phyloP scores from a whole-genome alignment of 163 green algal species.

The Picocystis sp. region DNA sequence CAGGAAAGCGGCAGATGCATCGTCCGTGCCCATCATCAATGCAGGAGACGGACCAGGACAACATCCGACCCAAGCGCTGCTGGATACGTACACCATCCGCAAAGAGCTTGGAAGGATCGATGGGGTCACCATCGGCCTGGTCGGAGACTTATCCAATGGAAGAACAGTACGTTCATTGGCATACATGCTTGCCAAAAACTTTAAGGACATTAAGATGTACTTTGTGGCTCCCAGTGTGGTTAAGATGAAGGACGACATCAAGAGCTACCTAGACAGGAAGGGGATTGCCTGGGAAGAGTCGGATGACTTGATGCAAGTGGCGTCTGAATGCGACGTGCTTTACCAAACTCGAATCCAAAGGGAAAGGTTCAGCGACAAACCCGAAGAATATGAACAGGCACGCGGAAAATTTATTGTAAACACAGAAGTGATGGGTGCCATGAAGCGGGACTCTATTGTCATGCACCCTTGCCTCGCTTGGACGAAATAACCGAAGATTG shows the following conservation, averaged over 20 bases:
- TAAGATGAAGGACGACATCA: conserved; percentile 75
- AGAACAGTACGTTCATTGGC: conserved; percentile 73
- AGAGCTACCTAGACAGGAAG: conserved; percentile 51
- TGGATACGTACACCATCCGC: conserved; percentile 97
- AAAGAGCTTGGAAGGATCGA: conserved; percentile 77
- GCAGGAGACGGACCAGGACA: conserved; percentile 95
- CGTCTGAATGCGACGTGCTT: conserved; percentile 52
- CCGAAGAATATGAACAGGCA: conserved; percentile 52
- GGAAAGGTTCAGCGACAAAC: conserved; percentile 79
- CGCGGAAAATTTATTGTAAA: conserved; percentile 93
- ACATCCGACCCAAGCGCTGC: conserved; percentile 89
- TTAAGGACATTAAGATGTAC: conserved; percentile 54
- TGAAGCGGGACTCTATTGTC: conserved; percentile 64
- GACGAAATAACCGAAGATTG: conserved; percentile 73
- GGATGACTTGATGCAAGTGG: conserved; percentile 44
- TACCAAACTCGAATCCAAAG: conserved; percentile 97
- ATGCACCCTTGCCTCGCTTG: conserved; percentile 93
- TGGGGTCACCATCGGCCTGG: conserved; percentile 69
- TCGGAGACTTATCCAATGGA: conserved; percentile 89
- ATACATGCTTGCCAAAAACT: conserved; percentile 22
- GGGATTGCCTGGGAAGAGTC: conserved; percentile 79
- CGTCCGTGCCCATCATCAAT: conserved; percentile 85
- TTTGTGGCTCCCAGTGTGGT: conserved; percentile 89
- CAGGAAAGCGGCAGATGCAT: conserved; percentile 47
- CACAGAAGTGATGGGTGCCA: conserved; percentile 48